These are phyloP conservation scores for Trichoderma lentiforme DNA, from an alignment of 2,329 filamentous ascomycete genomes.

Conservation along the genomic window DNA sequence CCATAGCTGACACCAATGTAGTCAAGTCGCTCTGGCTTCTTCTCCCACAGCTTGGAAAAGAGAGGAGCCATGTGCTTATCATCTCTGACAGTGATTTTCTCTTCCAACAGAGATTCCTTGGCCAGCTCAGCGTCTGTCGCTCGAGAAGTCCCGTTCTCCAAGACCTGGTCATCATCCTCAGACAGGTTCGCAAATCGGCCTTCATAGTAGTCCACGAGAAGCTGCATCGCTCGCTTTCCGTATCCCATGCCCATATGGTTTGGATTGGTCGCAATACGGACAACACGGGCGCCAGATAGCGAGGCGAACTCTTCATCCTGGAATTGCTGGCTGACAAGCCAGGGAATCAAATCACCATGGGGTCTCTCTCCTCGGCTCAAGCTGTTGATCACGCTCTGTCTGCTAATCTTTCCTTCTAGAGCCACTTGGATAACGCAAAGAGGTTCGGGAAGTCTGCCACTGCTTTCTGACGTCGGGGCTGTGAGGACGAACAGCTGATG, in stretches of 20 bases:
- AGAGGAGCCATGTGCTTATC: slow-evolving; percentile 89
- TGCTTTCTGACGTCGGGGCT: slow-evolving; percentile 74
- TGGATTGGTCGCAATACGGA: slow-evolving; percentile 93
- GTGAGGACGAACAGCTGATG: slow-evolving; percentile 95
- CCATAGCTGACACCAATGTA: slow-evolving; percentile 96
- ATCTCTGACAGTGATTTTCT: slow-evolving; percentile 86
- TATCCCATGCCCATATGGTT: slow-evolving; percentile 93
- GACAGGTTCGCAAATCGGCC: slow-evolving; percentile 84
- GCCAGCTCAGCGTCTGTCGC: slow-evolving; percentile 81
- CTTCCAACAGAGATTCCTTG: slow-evolving; percentile 71
- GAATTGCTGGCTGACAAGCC: slow-evolving; percentile 96
- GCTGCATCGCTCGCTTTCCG: slow-evolving; percentile 80
- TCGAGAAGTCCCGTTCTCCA: slow-evolving; percentile 66
- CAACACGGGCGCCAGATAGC: slow-evolving; percentile 85
- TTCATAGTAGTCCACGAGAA: slow-evolving; percentile 90
- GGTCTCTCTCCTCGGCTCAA: slow-evolving; percentile 85
- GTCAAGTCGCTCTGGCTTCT: slow-evolving; percentile 75
- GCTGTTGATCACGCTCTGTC: slow-evolving; percentile 85
- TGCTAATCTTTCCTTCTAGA: slow-evolving; percentile 91
- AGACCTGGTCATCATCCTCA: slow-evolving; percentile 58
- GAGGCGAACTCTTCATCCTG: slow-evolving; percentile 96
- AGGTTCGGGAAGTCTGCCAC: slow-evolving; percentile 80
- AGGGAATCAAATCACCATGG: slow-evolving; percentile 90
- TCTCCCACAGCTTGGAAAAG: slow-evolving; percentile 83
- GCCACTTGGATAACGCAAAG: slow-evolving; percentile 93